phyloP scores from a whole-genome alignment of 768 basidiomycete genomes.

The Amyloporia xantha region DNA sequence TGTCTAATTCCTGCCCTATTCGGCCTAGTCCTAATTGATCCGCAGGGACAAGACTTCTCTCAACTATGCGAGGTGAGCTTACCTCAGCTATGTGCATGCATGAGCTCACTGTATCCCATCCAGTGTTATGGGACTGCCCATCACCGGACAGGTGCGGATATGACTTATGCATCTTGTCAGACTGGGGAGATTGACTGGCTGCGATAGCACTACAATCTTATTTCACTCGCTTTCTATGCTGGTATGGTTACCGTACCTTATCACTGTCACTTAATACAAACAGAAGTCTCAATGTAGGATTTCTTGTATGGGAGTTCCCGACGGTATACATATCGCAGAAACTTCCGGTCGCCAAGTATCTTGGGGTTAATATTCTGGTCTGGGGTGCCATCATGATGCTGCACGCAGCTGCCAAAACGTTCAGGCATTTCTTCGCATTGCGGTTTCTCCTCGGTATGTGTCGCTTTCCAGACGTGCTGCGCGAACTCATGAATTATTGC shows the following conservation, averaged over 20 bases:
- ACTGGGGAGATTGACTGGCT: conserved; percentile 1
- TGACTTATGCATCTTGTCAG: background rate
- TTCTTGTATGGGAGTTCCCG: conserved; percentile 57
- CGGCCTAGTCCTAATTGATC: background rate
- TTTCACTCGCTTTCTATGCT: conserved; percentile 58
- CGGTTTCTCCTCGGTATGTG: conserved; percentile 50
- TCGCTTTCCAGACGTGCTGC: background rate
- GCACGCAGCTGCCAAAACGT: conserved; percentile 49
- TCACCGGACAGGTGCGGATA: conserved; percentile 45
- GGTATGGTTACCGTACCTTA: conserved; percentile 27
- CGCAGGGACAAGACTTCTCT: conserved; percentile 68
- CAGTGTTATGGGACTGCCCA: conserved; percentile 63
- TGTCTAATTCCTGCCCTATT: no score
- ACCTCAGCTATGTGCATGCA: background rate
- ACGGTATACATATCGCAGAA: conserved; percentile 63
- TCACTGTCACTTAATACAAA: background rate
- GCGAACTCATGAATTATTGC: no score
- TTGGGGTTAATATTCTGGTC: conserved; percentile 50
- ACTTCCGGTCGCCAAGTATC: conserved; percentile 41
- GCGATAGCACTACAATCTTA: conserved; percentile 50
- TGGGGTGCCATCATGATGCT: conserved; percentile 59
- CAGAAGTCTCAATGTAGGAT: conserved; percentile 32
- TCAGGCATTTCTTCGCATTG: conserved; percentile 56
- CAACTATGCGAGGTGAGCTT: conserved; percentile 56
- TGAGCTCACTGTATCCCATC: background rate